phyloP scores from a whole-genome alignment of 768 basidiomycete species.

The Suillus sp. region DNA sequence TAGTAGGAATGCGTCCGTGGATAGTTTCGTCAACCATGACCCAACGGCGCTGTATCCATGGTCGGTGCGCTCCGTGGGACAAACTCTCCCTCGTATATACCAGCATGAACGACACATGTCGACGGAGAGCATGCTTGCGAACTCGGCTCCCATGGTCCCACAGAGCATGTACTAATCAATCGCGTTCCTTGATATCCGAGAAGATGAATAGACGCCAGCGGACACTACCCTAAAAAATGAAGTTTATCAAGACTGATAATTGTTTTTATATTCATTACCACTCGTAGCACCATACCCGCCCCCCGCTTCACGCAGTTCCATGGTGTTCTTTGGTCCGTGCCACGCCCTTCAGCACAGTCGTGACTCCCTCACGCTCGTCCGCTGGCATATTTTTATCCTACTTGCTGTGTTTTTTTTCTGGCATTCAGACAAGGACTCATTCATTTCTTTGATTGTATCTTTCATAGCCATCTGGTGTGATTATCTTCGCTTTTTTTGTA shows the following conservation, averaged over 20 bases:
- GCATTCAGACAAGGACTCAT: not conserved
- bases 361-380: not conserved
- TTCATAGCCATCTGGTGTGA: not conserved
- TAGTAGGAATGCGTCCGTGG: constrained; percentile 24
- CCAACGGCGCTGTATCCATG: constrained; percentile 39
- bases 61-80: constrained; percentile 39
- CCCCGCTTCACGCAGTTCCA: not conserved
- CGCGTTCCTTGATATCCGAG: not conserved
- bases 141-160: constrained; percentile 29
- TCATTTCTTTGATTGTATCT: not conserved
- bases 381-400: constrained; percentile 12
- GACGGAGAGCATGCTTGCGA: constrained; percentile 27
- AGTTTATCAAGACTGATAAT: constrained; percentile 19
- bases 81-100: constrained; percentile 20
- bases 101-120: constrained; percentile 29
- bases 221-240: constrained; percentile 12
- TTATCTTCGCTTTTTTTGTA: not conserved
- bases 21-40: constrained; percentile 28
- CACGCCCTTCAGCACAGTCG: not conserved
- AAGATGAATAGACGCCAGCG: constrained; percentile 11
- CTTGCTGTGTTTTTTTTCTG: not conserved
- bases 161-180: constrained; percentile 23
- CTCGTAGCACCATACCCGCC: not conserved
- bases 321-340: constrained; percentile 9
- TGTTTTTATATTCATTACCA: not conserved